Evolutionary conservation across 1,139 yeast genomes (phyloP), one percentile per base, ranked within the genome.

Genomic region (Candida frijolesensis): DNA sequence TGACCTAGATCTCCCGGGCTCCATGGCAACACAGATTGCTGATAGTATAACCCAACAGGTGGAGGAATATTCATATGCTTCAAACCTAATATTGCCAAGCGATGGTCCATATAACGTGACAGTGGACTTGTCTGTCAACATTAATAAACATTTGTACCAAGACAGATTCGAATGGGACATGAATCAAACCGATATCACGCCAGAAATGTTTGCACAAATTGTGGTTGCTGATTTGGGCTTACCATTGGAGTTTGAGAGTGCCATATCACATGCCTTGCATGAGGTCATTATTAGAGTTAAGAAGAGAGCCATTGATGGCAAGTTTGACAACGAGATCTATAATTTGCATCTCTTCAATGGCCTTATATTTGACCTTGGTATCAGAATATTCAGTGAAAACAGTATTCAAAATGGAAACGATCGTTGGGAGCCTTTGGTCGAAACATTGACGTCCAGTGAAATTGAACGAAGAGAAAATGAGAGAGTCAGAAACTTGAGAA

Each of bases 91-190:
- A 41, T 77, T 87, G 25, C 83, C 85, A 25, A 70, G 84, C 4
- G 87, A 89, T 10, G 68, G 65, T n/a, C 87, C 84, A 35, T 82
- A 82, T 54, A 95, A 88, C 59, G 96, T 89, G 4, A 79, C 94
- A 6, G 80, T 94, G 41, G 89, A 90, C 57, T 70, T 94, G 47
- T 85, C 95, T 12, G 91, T 95, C 41, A 90, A 87, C 64, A 74
- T 94, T 55, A 91, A 91, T 59, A 89, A 89, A 62, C 86, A 85
- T 60, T 77, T 92, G 45, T 90, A 87, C 61, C 96, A 92, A 60
- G 99, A 94, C 69, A 87, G 89, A 63, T 87, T 94, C 58, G 99
- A 94, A 67, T 94, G 99, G 98, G 96, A 94, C 63, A 73, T 94
- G 53, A 76, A 71, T 29, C 84, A 84, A 56, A 74, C 78, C n/a